These are phyloP conservation scores for Leccinum imitatum DNA, from an alignment of 768 basidiomycete genomes.

Conservation along the genomic window DNA sequence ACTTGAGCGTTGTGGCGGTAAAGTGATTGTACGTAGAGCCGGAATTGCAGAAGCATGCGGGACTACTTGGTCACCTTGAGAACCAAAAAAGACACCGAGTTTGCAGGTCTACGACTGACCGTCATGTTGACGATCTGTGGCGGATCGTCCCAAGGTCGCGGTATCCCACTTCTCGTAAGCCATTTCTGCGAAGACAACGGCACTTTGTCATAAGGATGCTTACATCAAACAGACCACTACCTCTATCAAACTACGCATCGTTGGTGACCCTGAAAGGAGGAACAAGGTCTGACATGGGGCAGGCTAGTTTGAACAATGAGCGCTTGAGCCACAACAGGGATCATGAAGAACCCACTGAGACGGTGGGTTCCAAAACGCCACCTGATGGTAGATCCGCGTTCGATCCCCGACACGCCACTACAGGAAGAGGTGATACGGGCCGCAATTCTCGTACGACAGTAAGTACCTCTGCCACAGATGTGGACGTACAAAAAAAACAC, in stretches of 20 bases:
- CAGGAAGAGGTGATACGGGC: constrained; percentile 12
- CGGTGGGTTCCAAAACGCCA: constrained; percentile 14
- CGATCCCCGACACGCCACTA: constrained; percentile 6
- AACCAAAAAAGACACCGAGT: constrained; percentile 1
- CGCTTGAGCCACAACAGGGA: constrained; percentile 8
- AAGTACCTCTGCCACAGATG: constrained; percentile 9
- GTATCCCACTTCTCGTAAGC: neutral
- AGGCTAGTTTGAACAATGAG: neutral
- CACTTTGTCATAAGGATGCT: neutral
- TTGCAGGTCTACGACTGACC: neutral
- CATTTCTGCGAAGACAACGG: neutral
- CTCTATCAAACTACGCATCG: neutral
- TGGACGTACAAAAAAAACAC: neutral
- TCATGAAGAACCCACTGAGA: constrained; percentile 13
- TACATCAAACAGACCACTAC: neutral
- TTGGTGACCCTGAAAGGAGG: constrained; percentile 2
- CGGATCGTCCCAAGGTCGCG: constrained; percentile 14
- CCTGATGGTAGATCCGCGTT: constrained; percentile 9
- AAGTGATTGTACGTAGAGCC: neutral
- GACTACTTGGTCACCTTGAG: neutral
- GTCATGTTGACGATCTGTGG: constrained; percentile 15
- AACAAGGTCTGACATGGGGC: neutral
- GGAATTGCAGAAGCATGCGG: neutral
- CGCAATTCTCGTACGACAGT: constrained; percentile 11
- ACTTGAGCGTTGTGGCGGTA: neutral